Evolutionary conservation across 139 green algal species (phyloP).

Genomic region (Asterochloris sp.): DNA sequence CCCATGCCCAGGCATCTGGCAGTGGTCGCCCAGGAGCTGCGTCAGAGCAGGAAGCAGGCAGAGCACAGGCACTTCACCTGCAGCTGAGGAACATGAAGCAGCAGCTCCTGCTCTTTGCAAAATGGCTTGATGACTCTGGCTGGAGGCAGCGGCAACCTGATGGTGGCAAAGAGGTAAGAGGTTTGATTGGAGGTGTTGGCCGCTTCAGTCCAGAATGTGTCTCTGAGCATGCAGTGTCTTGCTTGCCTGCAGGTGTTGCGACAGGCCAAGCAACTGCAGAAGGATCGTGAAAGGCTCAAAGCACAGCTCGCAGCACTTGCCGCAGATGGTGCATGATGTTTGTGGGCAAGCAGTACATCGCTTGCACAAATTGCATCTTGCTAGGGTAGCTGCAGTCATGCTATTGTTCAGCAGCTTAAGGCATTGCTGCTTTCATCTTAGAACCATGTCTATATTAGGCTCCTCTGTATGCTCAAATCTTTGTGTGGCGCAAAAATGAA

Average conservation of each 20-base stretch:
- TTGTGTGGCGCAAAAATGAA: too few species aligned
- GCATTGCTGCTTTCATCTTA: too few species aligned
- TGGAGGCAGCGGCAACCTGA: conserved; percentile 16
- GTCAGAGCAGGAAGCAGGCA: not conserved
- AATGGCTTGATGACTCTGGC: not conserved
- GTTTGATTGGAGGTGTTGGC: not conserved
- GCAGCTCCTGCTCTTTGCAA: conserved; percentile 3
- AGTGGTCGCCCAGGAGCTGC: not conserved
- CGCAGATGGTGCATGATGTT: not conserved
- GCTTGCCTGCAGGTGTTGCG: not conserved
- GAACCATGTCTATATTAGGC: too few species aligned
- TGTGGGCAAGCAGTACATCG: not conserved
- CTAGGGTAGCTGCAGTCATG: not conserved
- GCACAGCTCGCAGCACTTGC: not conserved
- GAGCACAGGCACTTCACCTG: not conserved
- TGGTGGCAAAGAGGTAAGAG: conserved; percentile 5
- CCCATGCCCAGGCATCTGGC: too few species aligned
- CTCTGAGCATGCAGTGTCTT: not conserved
- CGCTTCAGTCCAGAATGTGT: not conserved
- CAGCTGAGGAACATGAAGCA: conserved; percentile 15
- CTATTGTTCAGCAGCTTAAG: too few species aligned
- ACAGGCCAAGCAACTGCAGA: not conserved
- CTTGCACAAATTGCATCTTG: not conserved
- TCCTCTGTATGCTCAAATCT: too few species aligned
- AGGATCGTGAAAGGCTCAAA: conserved; percentile 8